phyloP scores from a whole-genome alignment of 2,329 filamentous ascomycete genomes.

The Aurifilum marmelostoma region DNA sequence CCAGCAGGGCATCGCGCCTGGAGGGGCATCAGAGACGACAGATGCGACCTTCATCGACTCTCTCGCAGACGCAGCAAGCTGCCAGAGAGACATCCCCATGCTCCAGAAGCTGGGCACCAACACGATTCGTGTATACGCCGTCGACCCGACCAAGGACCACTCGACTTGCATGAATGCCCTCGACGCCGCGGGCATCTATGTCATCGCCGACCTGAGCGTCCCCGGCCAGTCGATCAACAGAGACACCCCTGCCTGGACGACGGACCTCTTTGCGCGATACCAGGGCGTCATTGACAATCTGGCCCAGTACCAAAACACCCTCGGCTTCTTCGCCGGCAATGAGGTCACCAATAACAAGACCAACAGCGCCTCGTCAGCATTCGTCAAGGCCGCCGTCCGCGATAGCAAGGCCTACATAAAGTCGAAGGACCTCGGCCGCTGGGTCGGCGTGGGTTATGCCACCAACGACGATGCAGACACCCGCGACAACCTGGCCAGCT shows the following conservation, averaged over 20 bases:
- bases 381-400: slow-evolving; percentile 95
- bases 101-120: slow-evolving; percentile 83
- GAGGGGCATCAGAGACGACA: slow-evolving; percentile 55
- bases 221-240: slow-evolving; percentile 85
- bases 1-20: slow-evolving; percentile 69
- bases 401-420: slow-evolving; percentile 95
- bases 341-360: slow-evolving; percentile 88
- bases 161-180: slow-evolving; percentile 82
- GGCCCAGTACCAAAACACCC: slow-evolving; percentile 81
- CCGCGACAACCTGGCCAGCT: slow-evolving; percentile 79
- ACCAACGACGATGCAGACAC: slow-evolving; percentile 90
- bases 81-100: slow-evolving; percentile 84
- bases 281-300: slow-evolving; percentile 80
- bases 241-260: slow-evolving; percentile 78
- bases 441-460: slow-evolving; percentile 89
- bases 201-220: slow-evolving; percentile 87
- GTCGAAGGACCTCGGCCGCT: slow-evolving; percentile 68
- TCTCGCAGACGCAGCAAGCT: slow-evolving; percentile 70
- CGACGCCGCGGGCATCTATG: slow-evolving; percentile 86
- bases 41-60: slow-evolving; percentile 74
- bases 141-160: slow-evolving; percentile 80
- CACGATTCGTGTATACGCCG: slow-evolving; percentile 90
- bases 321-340: slow-evolving; percentile 98
- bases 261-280: slow-evolving; percentile 78
- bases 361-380: slow-evolving; percentile 89